These are phyloP conservation scores for Clausena lansium DNA, from an alignment of 345 rosid species.

Conservation along the genomic window DNA sequence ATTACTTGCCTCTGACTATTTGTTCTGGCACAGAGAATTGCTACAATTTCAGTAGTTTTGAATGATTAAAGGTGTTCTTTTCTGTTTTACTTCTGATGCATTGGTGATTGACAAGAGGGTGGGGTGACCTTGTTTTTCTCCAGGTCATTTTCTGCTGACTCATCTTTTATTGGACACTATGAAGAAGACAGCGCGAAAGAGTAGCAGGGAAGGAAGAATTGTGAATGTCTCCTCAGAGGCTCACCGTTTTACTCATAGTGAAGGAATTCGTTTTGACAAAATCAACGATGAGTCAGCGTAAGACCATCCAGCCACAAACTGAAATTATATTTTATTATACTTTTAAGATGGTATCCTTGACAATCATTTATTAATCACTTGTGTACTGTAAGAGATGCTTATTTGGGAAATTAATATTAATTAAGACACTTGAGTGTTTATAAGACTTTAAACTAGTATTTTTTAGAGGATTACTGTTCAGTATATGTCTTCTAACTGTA, in stretches of 20 bases:
- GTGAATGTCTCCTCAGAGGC: constrained; percentile 65
- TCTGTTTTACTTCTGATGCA: neutral
- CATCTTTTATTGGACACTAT: constrained; percentile 64
- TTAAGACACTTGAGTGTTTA: neutral
- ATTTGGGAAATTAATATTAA: neutral
- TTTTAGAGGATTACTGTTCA: neutral
- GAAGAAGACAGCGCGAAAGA: constrained; percentile 63
- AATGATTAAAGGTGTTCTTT: neutral
- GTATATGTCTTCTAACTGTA: neutral
- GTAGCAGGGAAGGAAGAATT: constrained; percentile 70
- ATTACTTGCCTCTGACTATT: neutral
- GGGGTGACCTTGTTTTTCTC: constrained; percentile 3
- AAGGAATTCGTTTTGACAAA: constrained; percentile 63
- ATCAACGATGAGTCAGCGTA: constrained; percentile 66
- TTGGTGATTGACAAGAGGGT: neutral
- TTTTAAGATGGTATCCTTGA: neutral
- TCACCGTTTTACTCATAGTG: constrained; percentile 49
- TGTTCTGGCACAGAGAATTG: neutral
- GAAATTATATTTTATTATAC: neutral
- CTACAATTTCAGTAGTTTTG: neutral
- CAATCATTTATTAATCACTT: neutral
- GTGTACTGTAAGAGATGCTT: neutral
- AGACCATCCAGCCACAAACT: neutral
- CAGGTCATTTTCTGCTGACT: constrained; percentile 81
- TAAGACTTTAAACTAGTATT: neutral